Evolutionary conservation across 2,329 filamentous ascomycete genomes (phyloP), one percentile per base, ranked within the genome.

Genomic region (Clarireedia monteithiana): DNA sequence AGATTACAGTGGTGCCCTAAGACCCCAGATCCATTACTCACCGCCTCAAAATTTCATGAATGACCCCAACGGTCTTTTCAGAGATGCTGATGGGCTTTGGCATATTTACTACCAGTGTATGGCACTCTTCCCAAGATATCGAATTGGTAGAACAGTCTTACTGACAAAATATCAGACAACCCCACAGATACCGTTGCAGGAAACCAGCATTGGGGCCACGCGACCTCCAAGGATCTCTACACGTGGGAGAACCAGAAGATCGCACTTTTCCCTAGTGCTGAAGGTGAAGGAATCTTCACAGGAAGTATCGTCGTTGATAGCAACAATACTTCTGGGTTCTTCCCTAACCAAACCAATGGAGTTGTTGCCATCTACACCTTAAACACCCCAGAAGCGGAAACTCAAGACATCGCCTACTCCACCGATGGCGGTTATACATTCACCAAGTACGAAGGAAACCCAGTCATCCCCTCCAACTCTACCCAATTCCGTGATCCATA

Each of bases 151-250:
- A 42, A 17, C 15, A 42, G 17, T 17, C 15, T n/a, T 6, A 20
- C 24, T 49, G 30, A 48, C 39, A 46, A 24, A 27, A 44, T 20
- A 55, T 46, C 20, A 76, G 74, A 78, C 61, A 79, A 80, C 55
- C 77, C 78, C 1, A 73, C 73, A 0, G 75, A 65, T 2, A 68
- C 70, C 6, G 73, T 78, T 0, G 77, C 72, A 5, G 81, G 81
- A 1, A 81, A 83, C 58, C 78, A 85, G 63, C 82, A 85, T 62
- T 86, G 83, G 84, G 83, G 84, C 9, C 83, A 86, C 63, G 82
- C 82, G 2, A 85, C 82, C 1, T 82, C 77, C 34, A 64, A 69
- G 14, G 83, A 87, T 62, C 70, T 86, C 1, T 85, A 83, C 62
- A 77, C 79, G 57, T 88, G 83, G 84, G 72, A 72, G 1, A 85